Conservation (phyloP, 31 red algal genomes). For the Asparagopsis taxiformis region DNA sequence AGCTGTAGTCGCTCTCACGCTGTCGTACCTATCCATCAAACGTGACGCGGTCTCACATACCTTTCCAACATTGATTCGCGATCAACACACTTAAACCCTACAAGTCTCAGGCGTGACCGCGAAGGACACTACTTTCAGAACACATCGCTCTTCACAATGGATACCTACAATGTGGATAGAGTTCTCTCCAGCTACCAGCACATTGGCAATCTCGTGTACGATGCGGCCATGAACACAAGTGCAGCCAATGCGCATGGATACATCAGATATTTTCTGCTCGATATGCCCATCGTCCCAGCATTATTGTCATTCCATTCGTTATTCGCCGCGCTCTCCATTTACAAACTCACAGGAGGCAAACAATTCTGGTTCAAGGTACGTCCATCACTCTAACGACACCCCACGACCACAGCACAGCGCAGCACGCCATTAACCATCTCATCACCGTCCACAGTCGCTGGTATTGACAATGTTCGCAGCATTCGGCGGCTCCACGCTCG, state of each 20-base stretch:
- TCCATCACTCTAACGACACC: background rate
- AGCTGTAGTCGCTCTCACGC: no score
- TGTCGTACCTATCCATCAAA: no score
- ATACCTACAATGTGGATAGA: background rate
- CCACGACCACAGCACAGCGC: no score
- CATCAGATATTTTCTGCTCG: slow-evolving; percentile 50
- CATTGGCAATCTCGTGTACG: slow-evolving; percentile 8
- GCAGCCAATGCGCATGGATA: slow-evolving; percentile 13
- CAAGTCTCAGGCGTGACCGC: no score
- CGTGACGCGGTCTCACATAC: no score
- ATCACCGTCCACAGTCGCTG: slow-evolving; percentile 21
- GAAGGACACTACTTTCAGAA: slow-evolving; percentile 3
- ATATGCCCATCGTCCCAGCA: slow-evolving; percentile 57
- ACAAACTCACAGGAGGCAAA: slow-evolving; percentile 37
- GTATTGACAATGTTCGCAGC: slow-evolving; percentile 73
- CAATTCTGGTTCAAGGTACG: slow-evolving; percentile 80
- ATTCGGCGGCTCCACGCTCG: slow-evolving; percentile 82
- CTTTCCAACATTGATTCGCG: no score
- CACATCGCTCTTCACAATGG: slow-evolving; percentile 11
- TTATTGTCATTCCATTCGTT: slow-evolving; percentile 43
- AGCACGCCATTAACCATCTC: no score
- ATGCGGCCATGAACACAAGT: background rate
- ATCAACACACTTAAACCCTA: no score
- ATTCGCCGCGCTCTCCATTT: slow-evolving; percentile 46
- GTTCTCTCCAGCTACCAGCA: slow-evolving; percentile 38